phyloP scores from a whole-genome alignment of 2,329 filamentous ascomycete species.

The Aaosphaeria pasadenensis region DNA sequence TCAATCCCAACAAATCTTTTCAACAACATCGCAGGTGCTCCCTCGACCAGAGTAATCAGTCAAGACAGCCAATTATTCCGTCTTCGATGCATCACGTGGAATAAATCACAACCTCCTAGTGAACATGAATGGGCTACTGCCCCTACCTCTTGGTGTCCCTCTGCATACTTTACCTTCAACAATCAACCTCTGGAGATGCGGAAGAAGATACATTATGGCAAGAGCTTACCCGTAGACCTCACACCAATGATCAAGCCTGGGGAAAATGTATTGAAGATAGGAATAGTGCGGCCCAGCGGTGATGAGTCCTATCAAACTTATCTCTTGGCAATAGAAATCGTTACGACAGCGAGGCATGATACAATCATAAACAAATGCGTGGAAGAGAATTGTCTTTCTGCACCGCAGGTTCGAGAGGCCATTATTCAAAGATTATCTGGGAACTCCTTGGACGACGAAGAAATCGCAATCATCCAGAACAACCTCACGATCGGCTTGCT shows the following conservation, averaged over 20 bases:
- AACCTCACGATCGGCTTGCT: slow-evolving; percentile 43
- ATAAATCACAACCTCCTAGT: slow-evolving; percentile 21
- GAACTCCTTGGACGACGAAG: slow-evolving; percentile 55
- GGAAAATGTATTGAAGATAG: slow-evolving; percentile 59
- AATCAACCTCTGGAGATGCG: slow-evolving; percentile 52
- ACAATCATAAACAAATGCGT: slow-evolving; percentile 31
- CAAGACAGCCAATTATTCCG: slow-evolving; percentile 63
- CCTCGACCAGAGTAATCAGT: slow-evolving; percentile 32
- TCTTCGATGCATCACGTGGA: slow-evolving; percentile 61
- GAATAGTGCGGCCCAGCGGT: slow-evolving; percentile 19
- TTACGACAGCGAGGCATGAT: slow-evolving; percentile 53
- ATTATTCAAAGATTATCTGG: slow-evolving; percentile 55
- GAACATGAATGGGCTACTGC: slow-evolving; percentile 60
- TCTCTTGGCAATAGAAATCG: slow-evolving; percentile 66
- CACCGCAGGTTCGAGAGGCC: slow-evolving; percentile 50
- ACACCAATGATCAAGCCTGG: slow-evolving; percentile 59
- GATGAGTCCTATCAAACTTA: slow-evolving; percentile 46
- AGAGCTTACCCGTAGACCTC: slow-evolving; percentile 73
- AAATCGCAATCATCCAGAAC: slow-evolving; percentile 41
- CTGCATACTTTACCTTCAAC: slow-evolving; percentile 70
- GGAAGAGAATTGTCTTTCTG: slow-evolving; percentile 34
- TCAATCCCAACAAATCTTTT: slow-evolving; percentile 36
- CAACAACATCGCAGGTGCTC: slow-evolving; percentile 17
- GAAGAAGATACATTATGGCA: slow-evolving; percentile 69
- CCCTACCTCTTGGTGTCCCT: slow-evolving; percentile 67